Percentiles rank a stretch among this genome's conserved stretches.
phyloP scores from a whole-genome alignment of 108 stramenopile genomes.

The Cylindrotheca fusiformis region DNA sequence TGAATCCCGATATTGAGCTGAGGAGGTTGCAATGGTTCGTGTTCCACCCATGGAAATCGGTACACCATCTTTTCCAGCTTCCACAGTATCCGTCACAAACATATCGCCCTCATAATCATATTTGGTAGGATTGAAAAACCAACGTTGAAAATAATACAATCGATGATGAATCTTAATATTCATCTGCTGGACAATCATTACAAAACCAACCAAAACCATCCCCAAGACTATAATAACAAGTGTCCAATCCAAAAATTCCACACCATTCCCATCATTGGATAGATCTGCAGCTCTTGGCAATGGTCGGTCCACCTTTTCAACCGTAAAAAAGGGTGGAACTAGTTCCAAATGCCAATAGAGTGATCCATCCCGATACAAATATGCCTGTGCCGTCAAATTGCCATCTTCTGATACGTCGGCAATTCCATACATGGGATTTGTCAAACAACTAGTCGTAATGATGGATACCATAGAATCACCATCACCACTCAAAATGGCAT shows the following conservation, averaged over 20 bases:
- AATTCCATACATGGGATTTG: constrained; percentile 71
- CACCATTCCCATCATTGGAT: constrained; percentile 18
- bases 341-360: constrained; percentile 68
- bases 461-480: constrained; percentile 59
- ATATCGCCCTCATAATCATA: constrained; percentile 22
- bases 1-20: not conserved
- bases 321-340: constrained; percentile 59
- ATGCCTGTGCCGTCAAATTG: constrained; percentile 33
- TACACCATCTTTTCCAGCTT: constrained; percentile 39
- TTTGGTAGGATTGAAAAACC: constrained; percentile 50
- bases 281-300: constrained; percentile 21
- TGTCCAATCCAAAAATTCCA: constrained; percentile 44
- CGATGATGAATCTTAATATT: constrained; percentile 20
- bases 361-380: constrained; percentile 72
- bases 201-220: constrained; percentile 18
- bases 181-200: constrained; percentile 45
- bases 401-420: constrained; percentile 29
- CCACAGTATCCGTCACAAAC: constrained; percentile 1
- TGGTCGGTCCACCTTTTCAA: constrained; percentile 25
- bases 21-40: not conserved
- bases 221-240: constrained; percentile 37
- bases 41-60: constrained; percentile 52
- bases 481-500: constrained; percentile 66
- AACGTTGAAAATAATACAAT: constrained; percentile 39
- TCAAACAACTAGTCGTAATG: constrained; percentile 50